phyloP scores from a whole-genome alignment of 108 stramenopile species.

The Fistulifera solaris region DNA sequence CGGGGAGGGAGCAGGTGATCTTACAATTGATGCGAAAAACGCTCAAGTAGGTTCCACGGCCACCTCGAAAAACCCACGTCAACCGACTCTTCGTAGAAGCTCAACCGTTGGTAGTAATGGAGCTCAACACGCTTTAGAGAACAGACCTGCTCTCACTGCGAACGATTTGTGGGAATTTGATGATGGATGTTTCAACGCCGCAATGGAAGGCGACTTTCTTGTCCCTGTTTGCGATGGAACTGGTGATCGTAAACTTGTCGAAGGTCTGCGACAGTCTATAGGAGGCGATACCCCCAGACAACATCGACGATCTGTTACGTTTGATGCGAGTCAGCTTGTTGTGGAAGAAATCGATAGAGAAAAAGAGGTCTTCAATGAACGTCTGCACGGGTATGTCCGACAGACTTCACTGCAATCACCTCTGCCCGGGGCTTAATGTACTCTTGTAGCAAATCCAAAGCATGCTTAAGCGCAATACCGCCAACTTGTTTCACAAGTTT shows the following conservation, averaged over 20 bases:
- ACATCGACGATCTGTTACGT: constrained; percentile 1
- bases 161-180: constrained; percentile 8
- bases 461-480: no score
- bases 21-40: no score
- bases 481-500: no score
- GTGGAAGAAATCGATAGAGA: not conserved
- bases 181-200: not conserved
- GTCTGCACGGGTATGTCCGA: constrained; percentile 1
- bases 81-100: not conserved
- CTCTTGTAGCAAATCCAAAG: no score
- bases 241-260: not conserved
- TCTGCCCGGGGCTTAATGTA: no score
- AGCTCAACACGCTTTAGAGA: not conserved
- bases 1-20: not conserved
- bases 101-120: not conserved
- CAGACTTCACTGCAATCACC: not conserved
- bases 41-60: not conserved
- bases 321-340: constrained; percentile 2
- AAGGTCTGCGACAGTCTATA: not conserved
- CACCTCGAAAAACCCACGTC: not conserved
- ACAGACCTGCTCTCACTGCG: constrained; percentile 1
- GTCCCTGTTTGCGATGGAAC: not conserved
- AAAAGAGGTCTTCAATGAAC: not conserved
- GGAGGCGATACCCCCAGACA: not conserved
- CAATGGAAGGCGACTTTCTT: not conserved